Percentiles rank a stretch among this genome's conserved stretches.
These are phyloP conservation scores for Fusarium aywerte DNA, from an alignment of 2,329 filamentous ascomycete genomes.

Conservation along the genomic window DNA sequence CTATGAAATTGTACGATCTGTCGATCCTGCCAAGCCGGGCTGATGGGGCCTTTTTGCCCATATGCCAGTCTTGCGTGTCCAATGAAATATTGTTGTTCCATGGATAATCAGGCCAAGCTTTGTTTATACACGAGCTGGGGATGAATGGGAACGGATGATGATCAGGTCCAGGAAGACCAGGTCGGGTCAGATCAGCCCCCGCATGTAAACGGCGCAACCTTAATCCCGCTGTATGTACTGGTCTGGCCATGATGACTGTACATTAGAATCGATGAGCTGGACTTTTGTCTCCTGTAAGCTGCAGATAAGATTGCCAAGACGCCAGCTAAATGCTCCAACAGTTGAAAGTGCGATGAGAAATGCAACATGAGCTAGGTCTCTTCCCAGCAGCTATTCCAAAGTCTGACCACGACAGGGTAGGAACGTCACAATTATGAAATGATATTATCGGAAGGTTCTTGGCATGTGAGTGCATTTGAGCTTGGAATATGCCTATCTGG, in stretches of 20 bases:
- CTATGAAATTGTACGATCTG: conserved; percentile 5
- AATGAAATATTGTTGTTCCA: conserved; percentile 4
- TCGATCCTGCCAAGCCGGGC: conserved; percentile 20
- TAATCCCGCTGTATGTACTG: neutral
- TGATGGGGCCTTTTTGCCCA: neutral
- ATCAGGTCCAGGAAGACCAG: neutral
- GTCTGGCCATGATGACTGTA: neutral
- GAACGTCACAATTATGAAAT: conserved; percentile 32
- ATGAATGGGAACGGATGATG: neutral
- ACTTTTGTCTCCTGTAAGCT: conserved; percentile 18
- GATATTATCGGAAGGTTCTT: neutral
- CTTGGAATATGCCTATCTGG: neutral
- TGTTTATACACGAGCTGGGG: neutral
- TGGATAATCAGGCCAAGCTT: conserved; percentile 6
- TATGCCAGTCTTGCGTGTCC: neutral
- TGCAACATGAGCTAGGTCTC: neutral
- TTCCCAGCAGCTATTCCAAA: conserved; percentile 13
- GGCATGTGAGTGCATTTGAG: neutral
- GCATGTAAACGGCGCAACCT: conserved; percentile 17
- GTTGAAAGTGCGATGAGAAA: neutral
- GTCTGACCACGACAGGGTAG: neutral
- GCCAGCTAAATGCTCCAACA: neutral
- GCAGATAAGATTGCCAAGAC: conserved; percentile 20
- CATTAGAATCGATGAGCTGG: neutral
- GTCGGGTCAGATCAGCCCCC: neutral